Evolutionary conservation across 768 basidiomycete genomes (phyloP).

Genomic region (Leccinum ochraceum): DNA sequence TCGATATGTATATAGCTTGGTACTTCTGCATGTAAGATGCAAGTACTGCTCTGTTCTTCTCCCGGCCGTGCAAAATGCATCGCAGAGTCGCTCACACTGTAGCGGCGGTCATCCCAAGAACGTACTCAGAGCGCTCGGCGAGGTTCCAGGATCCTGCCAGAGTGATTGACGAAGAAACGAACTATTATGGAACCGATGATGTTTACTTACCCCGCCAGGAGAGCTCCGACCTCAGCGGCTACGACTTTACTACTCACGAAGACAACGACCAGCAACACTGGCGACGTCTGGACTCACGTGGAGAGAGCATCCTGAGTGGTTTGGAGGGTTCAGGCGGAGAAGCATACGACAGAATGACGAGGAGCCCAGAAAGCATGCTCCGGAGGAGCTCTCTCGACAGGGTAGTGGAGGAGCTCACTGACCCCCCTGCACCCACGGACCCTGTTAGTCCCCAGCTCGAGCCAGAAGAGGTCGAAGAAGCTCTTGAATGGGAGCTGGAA

Average conservation of each 20-base stretch:
- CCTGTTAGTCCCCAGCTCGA: slow-evolving; percentile 20
- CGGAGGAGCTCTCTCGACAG: slow-evolving; percentile 31
- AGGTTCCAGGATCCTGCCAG: slow-evolving; percentile 21
- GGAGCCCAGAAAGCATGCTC: slow-evolving; percentile 38
- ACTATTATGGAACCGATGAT: slow-evolving; percentile 18
- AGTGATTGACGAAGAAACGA: slow-evolving; percentile 14
- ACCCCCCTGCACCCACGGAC: slow-evolving; percentile 8
- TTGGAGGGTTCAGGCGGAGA: slow-evolving; percentile 28
- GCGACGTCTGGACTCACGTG: slow-evolving; percentile 34
- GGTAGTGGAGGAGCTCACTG: slow-evolving; percentile 40
- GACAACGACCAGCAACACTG: slow-evolving; percentile 29
- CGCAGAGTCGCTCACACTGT: slow-evolving; percentile 34
- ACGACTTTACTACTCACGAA: slow-evolving; percentile 25
- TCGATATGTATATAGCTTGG: slow-evolving; percentile 25
- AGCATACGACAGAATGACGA: slow-evolving; percentile 24
- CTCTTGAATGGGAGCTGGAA: slow-evolving; percentile 47
- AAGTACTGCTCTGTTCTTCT: neutral
- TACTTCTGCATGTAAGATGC: slow-evolving; percentile 7
- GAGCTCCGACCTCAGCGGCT: slow-evolving; percentile 19
- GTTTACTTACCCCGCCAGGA: slow-evolving; percentile 12
- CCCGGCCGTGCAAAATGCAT: slow-evolving; percentile 24
- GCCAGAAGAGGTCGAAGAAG: slow-evolving; percentile 41
- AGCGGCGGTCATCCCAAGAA: slow-evolving; percentile 30
- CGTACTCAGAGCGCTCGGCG: slow-evolving; percentile 18
- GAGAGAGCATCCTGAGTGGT: slow-evolving; percentile 35